Percentiles rank a stretch among this genome's conserved stretches.
Conservation (phyloP, 495 filamentous ascomycete species). For the Chaetomidium leptoderma region DNA sequence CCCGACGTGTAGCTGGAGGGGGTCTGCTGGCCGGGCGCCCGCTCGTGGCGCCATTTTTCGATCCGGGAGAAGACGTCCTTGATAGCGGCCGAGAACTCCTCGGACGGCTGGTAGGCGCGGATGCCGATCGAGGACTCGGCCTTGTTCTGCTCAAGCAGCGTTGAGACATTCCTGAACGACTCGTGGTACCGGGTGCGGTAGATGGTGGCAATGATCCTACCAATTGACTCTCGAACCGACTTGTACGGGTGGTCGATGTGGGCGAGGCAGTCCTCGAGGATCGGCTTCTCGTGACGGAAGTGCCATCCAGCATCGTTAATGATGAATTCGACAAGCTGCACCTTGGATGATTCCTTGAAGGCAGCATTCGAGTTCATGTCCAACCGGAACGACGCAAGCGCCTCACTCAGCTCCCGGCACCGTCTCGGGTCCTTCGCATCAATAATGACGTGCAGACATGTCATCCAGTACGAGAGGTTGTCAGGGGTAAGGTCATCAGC, state of each 20-base stretch:
- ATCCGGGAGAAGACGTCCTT: conserved; percentile 73
- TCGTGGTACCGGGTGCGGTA: conserved; percentile 90
- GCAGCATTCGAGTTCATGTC: conserved; percentile 95
- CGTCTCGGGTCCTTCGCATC: conserved; percentile 77
- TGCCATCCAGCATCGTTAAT: conserved; percentile 92
- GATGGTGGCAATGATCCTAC: conserved; percentile 78
- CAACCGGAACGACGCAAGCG: conserved; percentile 77
- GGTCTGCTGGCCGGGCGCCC: conserved; percentile 83
- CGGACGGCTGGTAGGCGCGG: conserved; percentile 72
- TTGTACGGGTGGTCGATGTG: conserved; percentile 99
- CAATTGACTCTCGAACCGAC: conserved; percentile 90
- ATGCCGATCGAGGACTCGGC: conserved; percentile 75
- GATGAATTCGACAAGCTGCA: conserved; percentile 83
- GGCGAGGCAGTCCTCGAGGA: conserved; percentile 79
- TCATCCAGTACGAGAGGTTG: conserved; percentile 90
- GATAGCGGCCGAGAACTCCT: conserved; percentile 70
- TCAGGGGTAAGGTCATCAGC: conserved; percentile 88
- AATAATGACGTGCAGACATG: conserved; percentile 81
- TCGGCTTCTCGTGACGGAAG: conserved; percentile 85
- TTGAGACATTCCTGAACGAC: conserved; percentile 72
- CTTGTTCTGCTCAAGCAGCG: conserved; percentile 73
- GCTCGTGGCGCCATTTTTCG: conserved; percentile 80
- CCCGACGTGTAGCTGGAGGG: conserved; percentile 93
- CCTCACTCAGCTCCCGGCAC: conserved; percentile 78
- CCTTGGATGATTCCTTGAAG: conserved; percentile 98